These are phyloP conservation scores for Zizania latifolia DNA, from an alignment of 176 grass and related monocot genomes.

Conservation along the genomic window DNA sequence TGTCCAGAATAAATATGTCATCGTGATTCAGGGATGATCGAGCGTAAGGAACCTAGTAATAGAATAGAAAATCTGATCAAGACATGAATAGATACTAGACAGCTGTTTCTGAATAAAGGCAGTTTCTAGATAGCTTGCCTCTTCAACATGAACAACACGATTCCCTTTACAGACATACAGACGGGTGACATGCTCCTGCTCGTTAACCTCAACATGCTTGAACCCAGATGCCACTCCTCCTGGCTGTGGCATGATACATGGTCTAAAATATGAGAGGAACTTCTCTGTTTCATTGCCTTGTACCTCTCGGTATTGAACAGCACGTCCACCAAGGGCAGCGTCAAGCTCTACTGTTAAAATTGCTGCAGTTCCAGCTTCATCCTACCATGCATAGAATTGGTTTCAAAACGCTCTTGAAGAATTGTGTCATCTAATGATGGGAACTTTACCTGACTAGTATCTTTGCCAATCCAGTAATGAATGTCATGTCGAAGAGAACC, in stretches of 20 bases:
- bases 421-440: slow-evolving; percentile 12
- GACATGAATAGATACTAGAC: not conserved
- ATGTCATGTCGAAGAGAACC: slow-evolving; percentile 88
- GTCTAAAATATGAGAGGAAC: slow-evolving; percentile 88
- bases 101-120: not conserved
- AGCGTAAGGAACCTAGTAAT: slow-evolving; percentile 74
- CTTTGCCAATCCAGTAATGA: slow-evolving; percentile 99
- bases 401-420: not conserved
- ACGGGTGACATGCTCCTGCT: slow-evolving; percentile 59
- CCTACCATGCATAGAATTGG: slow-evolving; percentile 36
- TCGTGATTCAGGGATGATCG: slow-evolving; percentile 85
- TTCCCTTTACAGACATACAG: slow-evolving; percentile 93
- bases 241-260: slow-evolving; percentile 90
- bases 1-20: slow-evolving; percentile 96
- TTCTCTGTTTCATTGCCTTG: slow-evolving; percentile 96
- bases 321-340: slow-evolving; percentile 78
- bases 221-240: slow-evolving; percentile 84
- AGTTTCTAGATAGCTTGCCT: slow-evolving; percentile 52
- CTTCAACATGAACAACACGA: slow-evolving; percentile 93
- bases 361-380: slow-evolving; percentile 86
- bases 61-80: slow-evolving; percentile 18
- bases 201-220: slow-evolving; percentile 69
- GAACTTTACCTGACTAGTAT: slow-evolving; percentile 82
- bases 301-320: slow-evolving; percentile 83
- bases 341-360: slow-evolving; percentile 91